These are phyloP conservation scores for Helianthus tuberosus DNA, from an alignment of 129 eudicot species.

Conservation along the genomic window DNA sequence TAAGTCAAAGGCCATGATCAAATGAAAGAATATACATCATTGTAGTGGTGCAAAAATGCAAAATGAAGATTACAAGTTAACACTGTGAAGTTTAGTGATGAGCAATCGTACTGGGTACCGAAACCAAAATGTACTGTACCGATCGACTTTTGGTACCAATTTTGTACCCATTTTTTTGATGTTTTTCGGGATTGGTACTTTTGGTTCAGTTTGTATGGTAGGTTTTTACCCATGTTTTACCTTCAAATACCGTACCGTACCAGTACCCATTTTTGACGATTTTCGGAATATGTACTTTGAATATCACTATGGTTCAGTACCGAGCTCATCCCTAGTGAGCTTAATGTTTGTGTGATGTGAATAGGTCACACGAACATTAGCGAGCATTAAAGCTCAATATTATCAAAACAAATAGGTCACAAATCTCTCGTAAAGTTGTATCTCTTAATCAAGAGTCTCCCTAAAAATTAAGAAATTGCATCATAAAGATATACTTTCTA, in stretches of 20 bases:
- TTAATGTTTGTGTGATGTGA: neutral
- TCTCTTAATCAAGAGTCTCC: neutral
- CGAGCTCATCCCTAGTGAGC: neutral
- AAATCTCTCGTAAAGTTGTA: neutral
- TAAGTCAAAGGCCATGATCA: neutral
- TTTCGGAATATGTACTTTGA: no score
- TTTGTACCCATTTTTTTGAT: no score
- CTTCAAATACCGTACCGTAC: no score
- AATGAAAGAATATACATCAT: neutral
- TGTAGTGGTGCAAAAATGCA: neutral
- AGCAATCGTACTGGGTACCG: no score
- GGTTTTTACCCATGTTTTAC: no score
- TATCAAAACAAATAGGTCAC: neutral
- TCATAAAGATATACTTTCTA: neutral
- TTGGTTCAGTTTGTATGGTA: no score
- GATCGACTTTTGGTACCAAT: no score
- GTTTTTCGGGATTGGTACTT: no score
- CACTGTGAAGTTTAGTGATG: neutral
- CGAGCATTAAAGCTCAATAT: neutral
- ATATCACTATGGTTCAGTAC: no score
- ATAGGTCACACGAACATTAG: neutral
- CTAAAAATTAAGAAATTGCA: neutral
- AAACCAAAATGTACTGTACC: no score
- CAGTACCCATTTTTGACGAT: no score
- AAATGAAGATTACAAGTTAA: neutral